Base-by-base conservation (phyloP, 768 basidiomycete species). In the Auricularia sp. region DNA sequence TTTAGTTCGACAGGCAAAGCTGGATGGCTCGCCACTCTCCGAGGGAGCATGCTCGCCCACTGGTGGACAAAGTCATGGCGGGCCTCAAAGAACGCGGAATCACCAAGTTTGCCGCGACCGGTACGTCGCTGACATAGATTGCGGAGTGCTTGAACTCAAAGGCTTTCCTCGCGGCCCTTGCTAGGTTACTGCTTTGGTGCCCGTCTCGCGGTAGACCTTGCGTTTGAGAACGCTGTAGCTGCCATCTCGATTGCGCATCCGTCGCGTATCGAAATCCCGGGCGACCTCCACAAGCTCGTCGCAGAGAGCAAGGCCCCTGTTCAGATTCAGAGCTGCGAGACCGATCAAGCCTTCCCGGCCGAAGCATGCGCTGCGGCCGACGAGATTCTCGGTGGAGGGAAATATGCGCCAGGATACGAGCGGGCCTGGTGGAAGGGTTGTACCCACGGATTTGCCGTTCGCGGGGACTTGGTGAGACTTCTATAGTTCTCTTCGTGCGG, bases 171-270 rank as follows among this genome's bases (percentile, higher is more conserved):
- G 29, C 29, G 29, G 29, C 29, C 29, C 29, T 29, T 29, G 29
- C 29, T 29, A 29, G 71, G 71, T 1, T 72, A 69, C 69, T 74
- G 73, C 66, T 70, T 66, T 34, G 72, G 72, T 6, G 71, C 68
- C 18, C 61, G 67, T 16, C 68, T 68, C 62, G 65, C 66, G 36
- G 44, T 66, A 60, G 67, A 68, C 54, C 65, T 69, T 18, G 69
- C 70, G 23, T 36, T 67, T 21, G 64, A 68, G 42, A 66, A 66
- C 58, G 36, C 33, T 8, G 61, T 64, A 12, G 16, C 42, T n/a
- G 36, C 56, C 12, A 63, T 63, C 29, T 61, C 60, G 14, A 58
- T 66, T 23, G 66, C 66, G 18, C 66, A 66, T 23, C 63, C 66
- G 16, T 66, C 66, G 42, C 43, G 54, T 18, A 61, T 68, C 61